phyloP scores from a whole-genome alignment of 805 yeast species.

The Candida peoriensis region DNA sequence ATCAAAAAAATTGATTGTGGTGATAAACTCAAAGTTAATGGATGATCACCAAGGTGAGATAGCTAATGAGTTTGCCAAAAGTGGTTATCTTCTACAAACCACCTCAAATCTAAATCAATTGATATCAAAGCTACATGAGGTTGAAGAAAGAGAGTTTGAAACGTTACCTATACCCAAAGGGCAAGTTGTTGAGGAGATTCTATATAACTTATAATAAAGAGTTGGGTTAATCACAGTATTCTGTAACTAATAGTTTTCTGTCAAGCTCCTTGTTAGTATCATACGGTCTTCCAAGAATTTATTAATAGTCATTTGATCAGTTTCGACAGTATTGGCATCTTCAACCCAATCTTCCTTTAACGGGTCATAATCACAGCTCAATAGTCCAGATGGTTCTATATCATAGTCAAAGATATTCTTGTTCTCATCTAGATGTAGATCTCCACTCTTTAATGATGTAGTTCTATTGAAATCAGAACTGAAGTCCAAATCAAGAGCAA shows the following conservation, averaged over 20 bases:
- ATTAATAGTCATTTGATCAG: slow-evolving; percentile 2
- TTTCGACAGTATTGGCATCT: slow-evolving; percentile 1
- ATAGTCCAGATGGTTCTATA: slow-evolving; percentile 8
- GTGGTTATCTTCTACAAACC: slow-evolving; percentile 27
- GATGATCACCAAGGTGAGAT: slow-evolving; percentile 83
- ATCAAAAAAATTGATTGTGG: slow-evolving; percentile 56
- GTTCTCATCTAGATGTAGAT: not conserved
- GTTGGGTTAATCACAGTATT: not conserved
- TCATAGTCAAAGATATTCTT: slow-evolving; percentile 2
- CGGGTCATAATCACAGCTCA: slow-evolving; percentile 17
- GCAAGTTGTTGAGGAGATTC: slow-evolving; percentile 3
- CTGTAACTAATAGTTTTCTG: not conserved
- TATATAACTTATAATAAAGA: slow-evolving; percentile 6
- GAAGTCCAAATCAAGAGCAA: slow-evolving; percentile 7
- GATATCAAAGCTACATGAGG: slow-evolving; percentile 10
- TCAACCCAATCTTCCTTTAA: slow-evolving; percentile 8
- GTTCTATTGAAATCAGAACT: not conserved
- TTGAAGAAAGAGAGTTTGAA: slow-evolving; percentile 11
- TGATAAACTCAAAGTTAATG: slow-evolving; percentile 69
- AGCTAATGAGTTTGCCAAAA: slow-evolving; percentile 47
- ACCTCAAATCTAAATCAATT: slow-evolving; percentile 10
- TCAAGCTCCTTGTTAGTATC: slow-evolving; percentile 13
- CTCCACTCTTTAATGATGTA: not conserved
- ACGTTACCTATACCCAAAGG: slow-evolving; percentile 23
- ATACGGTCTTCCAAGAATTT: slow-evolving; percentile 16